phyloP scores from a whole-genome alignment of 176 grass and related monocot species.

The Musa schizocarpa region DNA sequence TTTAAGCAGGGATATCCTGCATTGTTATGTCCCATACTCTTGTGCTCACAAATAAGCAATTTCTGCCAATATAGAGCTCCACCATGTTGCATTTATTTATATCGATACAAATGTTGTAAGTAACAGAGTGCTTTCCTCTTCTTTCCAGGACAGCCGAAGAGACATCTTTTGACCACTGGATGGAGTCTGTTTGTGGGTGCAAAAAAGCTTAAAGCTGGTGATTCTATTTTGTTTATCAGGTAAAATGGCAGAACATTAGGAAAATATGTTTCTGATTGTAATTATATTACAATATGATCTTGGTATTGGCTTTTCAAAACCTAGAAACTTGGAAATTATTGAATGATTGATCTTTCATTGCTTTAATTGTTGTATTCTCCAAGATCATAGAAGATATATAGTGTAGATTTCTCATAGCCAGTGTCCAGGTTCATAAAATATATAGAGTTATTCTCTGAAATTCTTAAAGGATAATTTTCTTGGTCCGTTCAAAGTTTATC shows the following conservation, averaged over 20 bases:
- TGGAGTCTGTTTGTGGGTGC: slow-evolving; percentile 97
- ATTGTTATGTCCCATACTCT: neutral
- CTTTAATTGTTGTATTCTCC: neutral
- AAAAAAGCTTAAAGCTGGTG: slow-evolving; percentile 81
- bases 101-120: neutral
- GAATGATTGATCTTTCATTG: neutral
- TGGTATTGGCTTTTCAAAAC: neutral
- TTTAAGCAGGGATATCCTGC: neutral
- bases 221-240: slow-evolving; percentile 98
- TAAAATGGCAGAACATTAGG: neutral
- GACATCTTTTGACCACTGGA: slow-evolving; percentile 95
- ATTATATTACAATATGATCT: neutral
- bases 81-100: neutral
- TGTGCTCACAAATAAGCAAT: neutral
- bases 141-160: slow-evolving; percentile 76
- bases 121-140: slow-evolving; percentile 15
- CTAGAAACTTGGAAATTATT: neutral
- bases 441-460: too few relatives aligned
- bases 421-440: too few relatives aligned
- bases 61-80: neutral
- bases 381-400: neutral
- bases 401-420: too few relatives aligned
- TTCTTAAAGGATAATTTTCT: too few relatives aligned
- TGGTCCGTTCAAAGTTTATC: too few relatives aligned
- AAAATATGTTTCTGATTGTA: neutral